These are phyloP conservation scores for Alternaria postmessia DNA, from an alignment of 2,329 filamentous ascomycete genomes.

Conservation along the genomic window DNA sequence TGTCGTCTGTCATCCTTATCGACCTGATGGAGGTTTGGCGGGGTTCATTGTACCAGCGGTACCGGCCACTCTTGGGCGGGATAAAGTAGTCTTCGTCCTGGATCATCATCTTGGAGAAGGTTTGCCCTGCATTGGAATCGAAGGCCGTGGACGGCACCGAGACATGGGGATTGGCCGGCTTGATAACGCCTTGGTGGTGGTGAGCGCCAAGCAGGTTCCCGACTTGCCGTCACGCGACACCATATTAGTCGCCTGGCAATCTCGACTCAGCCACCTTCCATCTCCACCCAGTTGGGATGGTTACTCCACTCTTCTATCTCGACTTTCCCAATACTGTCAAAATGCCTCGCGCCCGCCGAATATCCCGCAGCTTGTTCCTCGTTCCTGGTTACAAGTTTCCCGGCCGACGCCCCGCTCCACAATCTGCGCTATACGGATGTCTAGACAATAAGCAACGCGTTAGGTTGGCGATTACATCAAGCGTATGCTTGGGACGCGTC, in stretches of 20 bases:
- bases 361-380: constrained; percentile 6
- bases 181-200: constrained; percentile 16
- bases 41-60: constrained; percentile 17
- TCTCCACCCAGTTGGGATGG: constrained; percentile 18
- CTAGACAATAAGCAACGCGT: not conserved
- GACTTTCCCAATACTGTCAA: constrained; percentile 19
- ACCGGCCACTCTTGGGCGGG: constrained; percentile 11
- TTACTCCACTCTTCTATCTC: constrained; percentile 18
- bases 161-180: constrained; percentile 17
- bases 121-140: constrained; percentile 11
- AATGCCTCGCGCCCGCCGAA: constrained; percentile 17
- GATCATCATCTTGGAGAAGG: constrained; percentile 19
- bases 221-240: constrained; percentile 20
- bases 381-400: constrained; percentile 1
- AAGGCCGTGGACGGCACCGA: constrained; percentile 8
- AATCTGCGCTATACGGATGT: constrained; percentile 6
- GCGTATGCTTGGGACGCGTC: not conserved
- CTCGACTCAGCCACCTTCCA: constrained; percentile 22
- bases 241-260: constrained; percentile 15
- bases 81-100: constrained; percentile 20
- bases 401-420: constrained; percentile 12
- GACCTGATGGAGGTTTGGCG: constrained; percentile 4
- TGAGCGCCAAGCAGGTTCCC: constrained; percentile 13
- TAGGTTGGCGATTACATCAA: constrained; percentile 5
- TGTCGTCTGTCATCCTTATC: constrained; percentile 9